Percentiles rank a stretch among this genome's conserved stretches.
phyloP scores from a whole-genome alignment of 1,284 basidiomycete species.

The Moniliophthora roreri region DNA sequence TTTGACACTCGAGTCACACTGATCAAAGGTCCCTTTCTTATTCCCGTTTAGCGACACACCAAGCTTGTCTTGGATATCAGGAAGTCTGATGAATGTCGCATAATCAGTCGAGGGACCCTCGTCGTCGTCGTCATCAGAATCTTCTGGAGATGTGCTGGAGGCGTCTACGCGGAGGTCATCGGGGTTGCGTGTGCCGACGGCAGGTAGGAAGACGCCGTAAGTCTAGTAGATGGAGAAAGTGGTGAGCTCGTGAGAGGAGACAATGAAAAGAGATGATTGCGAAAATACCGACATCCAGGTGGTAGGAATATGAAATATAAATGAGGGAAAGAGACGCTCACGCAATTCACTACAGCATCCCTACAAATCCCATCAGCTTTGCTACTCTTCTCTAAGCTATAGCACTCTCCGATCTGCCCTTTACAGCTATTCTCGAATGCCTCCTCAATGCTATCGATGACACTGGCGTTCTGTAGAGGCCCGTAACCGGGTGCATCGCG shows the following conservation, averaged over 20 bases:
- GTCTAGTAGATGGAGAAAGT: slow-evolving; percentile 14
- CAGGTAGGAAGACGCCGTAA: slow-evolving; percentile 30
- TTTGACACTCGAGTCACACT: slow-evolving; percentile 23
- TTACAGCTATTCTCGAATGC: slow-evolving; percentile 30
- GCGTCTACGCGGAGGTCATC: slow-evolving; percentile 36
- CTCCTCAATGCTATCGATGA: slow-evolving; percentile 31
- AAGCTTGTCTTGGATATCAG: slow-evolving; percentile 27
- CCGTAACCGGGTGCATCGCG: slow-evolving; percentile 38
- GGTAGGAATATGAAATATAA: not conserved
- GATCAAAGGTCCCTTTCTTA: slow-evolving; percentile 26
- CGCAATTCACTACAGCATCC: slow-evolving; percentile 19
- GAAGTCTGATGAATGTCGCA: slow-evolving; percentile 28
- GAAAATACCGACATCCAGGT: too few relatives aligned
- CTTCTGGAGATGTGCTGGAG: slow-evolving; percentile 16
- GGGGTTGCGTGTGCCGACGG: slow-evolving; percentile 34
- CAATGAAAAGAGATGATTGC: too few relatives aligned
- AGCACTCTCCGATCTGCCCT: slow-evolving; percentile 28
- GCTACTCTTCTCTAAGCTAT: not conserved
- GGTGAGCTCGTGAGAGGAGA: too few relatives aligned
- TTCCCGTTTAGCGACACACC: slow-evolving; percentile 18
- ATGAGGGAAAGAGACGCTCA: not conserved
- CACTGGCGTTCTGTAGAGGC: slow-evolving; percentile 30
- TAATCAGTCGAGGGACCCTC: slow-evolving; percentile 35
- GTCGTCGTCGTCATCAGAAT: slow-evolving; percentile 1
- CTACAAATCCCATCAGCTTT: slow-evolving; percentile 9